Percentiles rank a stretch among this genome's conserved stretches.
Evolutionary conservation across 2,329 filamentous ascomycete species (phyloP).

Genomic region (Aspergillus novoparasiticus): DNA sequence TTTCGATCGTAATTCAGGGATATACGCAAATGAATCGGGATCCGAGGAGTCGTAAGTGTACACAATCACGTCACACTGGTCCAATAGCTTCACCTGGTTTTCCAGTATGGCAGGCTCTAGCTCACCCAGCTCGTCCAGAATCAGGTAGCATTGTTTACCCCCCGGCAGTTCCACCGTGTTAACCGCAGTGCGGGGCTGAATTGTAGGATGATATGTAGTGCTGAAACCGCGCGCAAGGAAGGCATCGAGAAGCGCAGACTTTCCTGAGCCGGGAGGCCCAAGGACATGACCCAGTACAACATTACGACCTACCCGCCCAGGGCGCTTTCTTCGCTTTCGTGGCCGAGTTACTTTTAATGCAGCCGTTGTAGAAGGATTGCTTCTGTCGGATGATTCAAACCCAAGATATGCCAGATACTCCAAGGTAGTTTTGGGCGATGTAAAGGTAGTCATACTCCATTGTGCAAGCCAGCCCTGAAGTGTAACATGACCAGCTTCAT

Average conservation of each 20-base stretch:
- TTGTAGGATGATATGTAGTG: conserved; percentile 84
- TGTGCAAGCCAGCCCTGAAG: conserved; percentile 97
- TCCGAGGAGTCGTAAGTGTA: conserved; percentile 97
- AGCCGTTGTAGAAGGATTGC: conserved; percentile 74
- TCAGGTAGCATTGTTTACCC: conserved; percentile 95
- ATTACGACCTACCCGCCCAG: conserved; percentile 86
- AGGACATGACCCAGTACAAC: conserved; percentile 93
- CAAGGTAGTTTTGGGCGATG: conserved; percentile 90
- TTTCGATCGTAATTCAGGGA: conserved; percentile 76
- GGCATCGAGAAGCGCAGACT: conserved; percentile 85
- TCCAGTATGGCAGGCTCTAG: conserved; percentile 93
- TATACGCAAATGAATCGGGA: conserved; percentile 91
- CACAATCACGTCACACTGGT: conserved; percentile 90
- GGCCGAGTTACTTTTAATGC: conserved; percentile 92
- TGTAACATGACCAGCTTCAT: conserved; percentile 93
- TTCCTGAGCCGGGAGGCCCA: conserved; percentile 82
- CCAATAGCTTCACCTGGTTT: conserved; percentile 78
- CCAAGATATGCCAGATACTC: conserved; percentile 96
- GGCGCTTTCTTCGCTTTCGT: conserved; percentile 78
- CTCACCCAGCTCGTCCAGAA: conserved; percentile 91
- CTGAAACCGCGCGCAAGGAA: conserved; percentile 90
- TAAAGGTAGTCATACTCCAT: conserved; percentile 99
- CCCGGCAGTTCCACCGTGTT: conserved; percentile 96
- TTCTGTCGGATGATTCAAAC: conserved; percentile 75
- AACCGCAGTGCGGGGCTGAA: conserved; percentile 89